Evolutionary conservation across 2,329 filamentous ascomycete species (phyloP).

Genomic region (Triangularia setosa): DNA sequence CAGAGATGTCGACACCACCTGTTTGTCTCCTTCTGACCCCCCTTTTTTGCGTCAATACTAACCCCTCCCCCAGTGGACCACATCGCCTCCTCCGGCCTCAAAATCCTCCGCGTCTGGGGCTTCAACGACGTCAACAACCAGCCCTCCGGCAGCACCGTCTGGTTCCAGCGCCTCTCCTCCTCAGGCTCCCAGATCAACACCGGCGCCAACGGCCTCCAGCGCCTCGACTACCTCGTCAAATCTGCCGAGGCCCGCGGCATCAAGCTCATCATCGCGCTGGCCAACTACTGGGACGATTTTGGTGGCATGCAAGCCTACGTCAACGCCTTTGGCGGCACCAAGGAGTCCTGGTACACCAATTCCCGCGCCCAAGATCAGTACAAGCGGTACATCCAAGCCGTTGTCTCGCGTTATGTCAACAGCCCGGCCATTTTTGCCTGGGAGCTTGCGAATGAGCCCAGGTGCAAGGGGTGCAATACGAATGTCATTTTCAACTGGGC

Average conservation of each 20-base stretch:
- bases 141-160: conserved; percentile 37
- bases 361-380: conserved; percentile 48
- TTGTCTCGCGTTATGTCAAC: conserved; percentile 44
- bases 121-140: conserved; percentile 55
- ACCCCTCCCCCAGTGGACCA: conserved; percentile 37
- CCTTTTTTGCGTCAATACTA: not conserved
- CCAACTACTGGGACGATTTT: conserved; percentile 69
- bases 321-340: conserved; percentile 48
- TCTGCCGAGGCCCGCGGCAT: conserved; percentile 56
- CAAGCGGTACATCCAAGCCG: conserved; percentile 41
- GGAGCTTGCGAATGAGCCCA: conserved; percentile 53
- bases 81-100: conserved; percentile 47
- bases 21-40: not conserved
- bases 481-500: conserved; percentile 59
- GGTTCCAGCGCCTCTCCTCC: conserved; percentile 52
- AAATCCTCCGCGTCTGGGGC: conserved; percentile 58
- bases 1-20: conserved; percentile 45
- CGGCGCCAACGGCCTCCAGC: conserved; percentile 57
- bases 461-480: conserved; percentile 57
- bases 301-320: conserved; percentile 60
- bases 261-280: conserved; percentile 62
- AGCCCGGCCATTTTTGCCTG: conserved; percentile 48
- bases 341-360: conserved; percentile 53
- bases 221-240: conserved; percentile 61
- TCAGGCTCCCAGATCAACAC: conserved; percentile 58